Evolutionary conservation across 2,329 filamentous ascomycete species (phyloP).

Genomic region (Aureobasidium sp.): DNA sequence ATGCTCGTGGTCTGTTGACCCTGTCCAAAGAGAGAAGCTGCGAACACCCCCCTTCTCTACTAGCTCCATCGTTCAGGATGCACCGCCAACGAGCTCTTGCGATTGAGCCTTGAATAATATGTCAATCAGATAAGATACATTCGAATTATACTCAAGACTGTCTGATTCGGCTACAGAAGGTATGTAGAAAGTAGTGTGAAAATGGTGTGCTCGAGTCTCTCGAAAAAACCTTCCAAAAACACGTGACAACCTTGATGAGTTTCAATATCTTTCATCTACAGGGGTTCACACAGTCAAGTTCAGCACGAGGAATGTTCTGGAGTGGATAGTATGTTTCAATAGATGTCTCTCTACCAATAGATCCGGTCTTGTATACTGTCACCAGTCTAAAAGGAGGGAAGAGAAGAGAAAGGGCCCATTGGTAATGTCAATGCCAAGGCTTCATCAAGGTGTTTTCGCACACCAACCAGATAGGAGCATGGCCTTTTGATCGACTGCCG

Average conservation of each 20-base stretch:
- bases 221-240: neutral
- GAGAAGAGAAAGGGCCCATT: neutral
- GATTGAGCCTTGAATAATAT: too few relatives aligned
- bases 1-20: neutral
- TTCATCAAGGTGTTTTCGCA: conserved; percentile 19
- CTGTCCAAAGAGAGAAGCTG: neutral
- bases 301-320: neutral
- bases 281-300: neutral
- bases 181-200: too few relatives aligned
- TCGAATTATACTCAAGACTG: too few relatives aligned
- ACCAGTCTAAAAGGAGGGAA: neutral
- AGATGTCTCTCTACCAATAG: neutral
- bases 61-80: neutral
- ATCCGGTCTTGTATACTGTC: neutral
- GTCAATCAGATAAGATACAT: too few relatives aligned
- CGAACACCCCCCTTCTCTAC: neutral
- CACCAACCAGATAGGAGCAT: neutral
- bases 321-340: neutral
- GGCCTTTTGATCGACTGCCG: neutral
- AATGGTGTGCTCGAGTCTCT: too few relatives aligned
- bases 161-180: too few relatives aligned
- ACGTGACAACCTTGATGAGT: neutral
- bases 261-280: neutral
- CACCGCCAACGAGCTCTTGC: too few relatives aligned
- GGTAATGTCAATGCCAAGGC: neutral